phyloP scores from a whole-genome alignment of 768 basidiomycete species.

The Leucosporidium yakuticum region DNA sequence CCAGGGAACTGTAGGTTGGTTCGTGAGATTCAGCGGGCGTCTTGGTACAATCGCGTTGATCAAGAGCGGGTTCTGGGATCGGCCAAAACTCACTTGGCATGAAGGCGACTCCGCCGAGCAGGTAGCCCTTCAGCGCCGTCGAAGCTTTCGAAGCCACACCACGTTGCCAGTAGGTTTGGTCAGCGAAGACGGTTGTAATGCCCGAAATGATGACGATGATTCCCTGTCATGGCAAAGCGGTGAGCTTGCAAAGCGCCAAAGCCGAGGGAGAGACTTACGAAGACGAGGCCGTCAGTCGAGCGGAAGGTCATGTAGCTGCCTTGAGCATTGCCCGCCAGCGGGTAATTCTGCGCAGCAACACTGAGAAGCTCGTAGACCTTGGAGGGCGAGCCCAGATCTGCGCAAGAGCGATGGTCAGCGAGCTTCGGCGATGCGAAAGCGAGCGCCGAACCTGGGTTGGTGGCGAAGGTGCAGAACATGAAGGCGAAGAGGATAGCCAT shows the following conservation, averaged over 20 bases:
- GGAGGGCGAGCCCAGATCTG: constrained; percentile 45
- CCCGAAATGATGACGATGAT: background rate
- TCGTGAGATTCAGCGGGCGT: too few species aligned
- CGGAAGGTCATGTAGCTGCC: background rate
- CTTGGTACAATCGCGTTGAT: too few species aligned
- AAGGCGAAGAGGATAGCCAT: constrained; percentile 47
- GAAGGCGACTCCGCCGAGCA: background rate
- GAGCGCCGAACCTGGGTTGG: constrained; percentile 38
- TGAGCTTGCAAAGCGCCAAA: too few species aligned
- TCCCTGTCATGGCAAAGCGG: too few species aligned
- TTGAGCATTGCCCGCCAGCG: background rate
- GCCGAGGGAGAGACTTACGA: background rate
- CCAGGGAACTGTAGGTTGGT: too few species aligned
- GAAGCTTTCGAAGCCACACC: background rate
- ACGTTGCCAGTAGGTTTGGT: background rate
- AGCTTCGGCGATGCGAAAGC: too few species aligned
- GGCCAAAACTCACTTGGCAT: background rate
- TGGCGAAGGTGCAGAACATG: constrained; percentile 42
- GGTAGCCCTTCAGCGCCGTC: background rate
- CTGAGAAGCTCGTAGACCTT: constrained; percentile 50
- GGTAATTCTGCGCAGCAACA: background rate
- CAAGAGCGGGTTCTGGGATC: too few species aligned
- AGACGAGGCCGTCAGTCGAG: background rate
- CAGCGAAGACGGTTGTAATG: background rate
- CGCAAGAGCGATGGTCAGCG: too few species aligned